phyloP scores from a whole-genome alignment of 192 early-diverging fungal species.

The Allomyces macrogynus region DNA sequence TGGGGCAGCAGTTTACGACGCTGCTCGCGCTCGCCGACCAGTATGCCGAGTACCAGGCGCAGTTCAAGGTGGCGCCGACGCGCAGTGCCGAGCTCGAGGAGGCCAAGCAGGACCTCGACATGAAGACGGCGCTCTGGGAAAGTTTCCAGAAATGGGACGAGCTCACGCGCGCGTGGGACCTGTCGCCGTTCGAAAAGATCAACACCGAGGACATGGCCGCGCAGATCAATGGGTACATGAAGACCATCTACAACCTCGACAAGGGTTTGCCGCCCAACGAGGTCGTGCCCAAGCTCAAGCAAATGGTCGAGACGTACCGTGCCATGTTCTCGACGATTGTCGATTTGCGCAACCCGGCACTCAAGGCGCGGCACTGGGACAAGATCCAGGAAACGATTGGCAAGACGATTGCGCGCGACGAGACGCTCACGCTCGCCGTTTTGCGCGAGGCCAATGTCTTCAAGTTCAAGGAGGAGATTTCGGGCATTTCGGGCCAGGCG shows the following conservation, averaged over 20 bases:
- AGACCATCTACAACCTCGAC: slow-evolving; percentile 33
- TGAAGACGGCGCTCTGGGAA: slow-evolving; percentile 36
- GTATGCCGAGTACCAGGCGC: slow-evolving; percentile 26
- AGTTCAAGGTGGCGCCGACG: slow-evolving; percentile 20
- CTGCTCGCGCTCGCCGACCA: slow-evolving; percentile 18
- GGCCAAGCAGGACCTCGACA: slow-evolving; percentile 27
- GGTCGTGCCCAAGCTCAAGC: slow-evolving; percentile 35
- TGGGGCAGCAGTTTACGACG: slow-evolving; percentile 15
- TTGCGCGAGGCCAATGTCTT: slow-evolving; percentile 29
- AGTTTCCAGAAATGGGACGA: slow-evolving; percentile 33
- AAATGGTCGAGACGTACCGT: slow-evolving; percentile 31
- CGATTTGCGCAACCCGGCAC: slow-evolving; percentile 37
- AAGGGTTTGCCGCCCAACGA: slow-evolving; percentile 46
- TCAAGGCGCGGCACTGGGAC: slow-evolving; percentile 38
- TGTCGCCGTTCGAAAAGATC: slow-evolving; percentile 23
- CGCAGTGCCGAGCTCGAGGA: slow-evolving; percentile 28
- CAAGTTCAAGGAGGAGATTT: slow-evolving; percentile 39
- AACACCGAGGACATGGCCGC: slow-evolving; percentile 33
- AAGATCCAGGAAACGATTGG: slow-evolving; percentile 37
- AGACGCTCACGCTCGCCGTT: slow-evolving; percentile 27
- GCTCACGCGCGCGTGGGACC: slow-evolving; percentile 22
- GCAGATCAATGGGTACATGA: slow-evolving; percentile 26
- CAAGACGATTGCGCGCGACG: slow-evolving; percentile 24
- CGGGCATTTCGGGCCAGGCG: slow-evolving; percentile 29
- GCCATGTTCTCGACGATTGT: slow-evolving; percentile 33